A percentile compares a stretch with the other conserved stretches of the same genome.
Evolutionary conservation across 1,139 yeast genomes (phyloP).

Genomic region (Geotrichum cucujoidarum): DNA sequence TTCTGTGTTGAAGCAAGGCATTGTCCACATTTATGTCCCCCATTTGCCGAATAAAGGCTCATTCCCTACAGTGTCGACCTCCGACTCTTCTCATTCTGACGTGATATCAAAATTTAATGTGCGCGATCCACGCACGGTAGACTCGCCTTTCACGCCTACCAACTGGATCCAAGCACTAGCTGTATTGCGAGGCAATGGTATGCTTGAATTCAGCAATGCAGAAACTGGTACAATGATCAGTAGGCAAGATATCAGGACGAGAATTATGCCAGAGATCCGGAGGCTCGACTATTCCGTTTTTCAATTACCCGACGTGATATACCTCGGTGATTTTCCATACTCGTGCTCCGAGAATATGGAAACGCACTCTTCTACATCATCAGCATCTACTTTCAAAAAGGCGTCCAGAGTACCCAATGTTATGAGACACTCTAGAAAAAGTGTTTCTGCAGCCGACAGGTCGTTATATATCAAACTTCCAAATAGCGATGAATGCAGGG

Average conservation of each 20-base stretch:
- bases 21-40: constrained; percentile 1
- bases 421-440: background rate
- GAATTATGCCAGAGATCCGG: constrained; percentile 63
- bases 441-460: constrained; percentile 14
- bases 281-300: constrained; percentile 64
- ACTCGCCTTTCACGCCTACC: constrained; percentile 33
- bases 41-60: constrained; percentile 7
- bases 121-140: background rate
- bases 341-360: constrained; percentile 6
- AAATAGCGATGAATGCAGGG: constrained; percentile 67
- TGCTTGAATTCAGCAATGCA: constrained; percentile 57
- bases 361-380: background rate
- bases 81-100: background rate
- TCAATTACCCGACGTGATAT: constrained; percentile 49
- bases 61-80: background rate
- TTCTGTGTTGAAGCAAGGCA: constrained; percentile 3
- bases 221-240: constrained; percentile 64
- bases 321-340: constrained; percentile 21
- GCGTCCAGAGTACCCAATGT: too few species aligned
- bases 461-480: constrained; percentile 45
- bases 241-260: constrained; percentile 51
- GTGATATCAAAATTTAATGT: background rate
- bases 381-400: constrained; percentile 20
- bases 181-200: constrained; percentile 61
- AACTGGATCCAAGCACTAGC: constrained; percentile 80